Conservation (phyloP, 345 rosid genomes). For the Kandelia obovata region DNA sequence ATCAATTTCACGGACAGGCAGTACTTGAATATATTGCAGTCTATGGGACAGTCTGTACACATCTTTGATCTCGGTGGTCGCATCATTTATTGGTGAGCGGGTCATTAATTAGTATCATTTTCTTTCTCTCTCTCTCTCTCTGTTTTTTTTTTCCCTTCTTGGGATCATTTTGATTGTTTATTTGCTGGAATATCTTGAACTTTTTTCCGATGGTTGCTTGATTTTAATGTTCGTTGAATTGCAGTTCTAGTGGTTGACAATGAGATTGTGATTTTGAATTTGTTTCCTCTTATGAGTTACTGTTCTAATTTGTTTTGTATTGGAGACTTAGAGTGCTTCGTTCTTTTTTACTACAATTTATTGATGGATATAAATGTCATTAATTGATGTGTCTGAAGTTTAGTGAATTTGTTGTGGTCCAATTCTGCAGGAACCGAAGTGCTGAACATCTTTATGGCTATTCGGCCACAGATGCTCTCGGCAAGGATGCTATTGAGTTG, state of each 20-base stretch:
- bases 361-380: background rate
- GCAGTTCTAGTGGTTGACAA: conserved; percentile 8
- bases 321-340: background rate
- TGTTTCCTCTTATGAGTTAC: background rate
- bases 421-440: conserved; percentile 66
- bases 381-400: background rate
- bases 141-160: background rate
- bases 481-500: conserved; percentile 62
- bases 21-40: conserved; percentile 82
- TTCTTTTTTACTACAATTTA: background rate
- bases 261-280: background rate
- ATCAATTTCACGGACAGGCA: conserved; percentile 62
- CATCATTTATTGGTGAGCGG: conserved; percentile 84
- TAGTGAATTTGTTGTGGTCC: conserved; percentile 8
- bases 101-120: conserved; percentile 12
- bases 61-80: conserved; percentile 59
- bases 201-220: background rate
- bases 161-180: background rate
- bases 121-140: background rate
- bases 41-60: conserved; percentile 92
- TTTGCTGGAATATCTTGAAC: background rate
- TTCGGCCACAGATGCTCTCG: conserved; percentile 73
- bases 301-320: conserved; percentile 1
- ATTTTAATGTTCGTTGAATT: background rate
- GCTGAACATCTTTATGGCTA: conserved; percentile 87